phyloP scores from a whole-genome alignment of 2,329 filamentous ascomycete genomes.

The Corniculantispora saksenae region DNA sequence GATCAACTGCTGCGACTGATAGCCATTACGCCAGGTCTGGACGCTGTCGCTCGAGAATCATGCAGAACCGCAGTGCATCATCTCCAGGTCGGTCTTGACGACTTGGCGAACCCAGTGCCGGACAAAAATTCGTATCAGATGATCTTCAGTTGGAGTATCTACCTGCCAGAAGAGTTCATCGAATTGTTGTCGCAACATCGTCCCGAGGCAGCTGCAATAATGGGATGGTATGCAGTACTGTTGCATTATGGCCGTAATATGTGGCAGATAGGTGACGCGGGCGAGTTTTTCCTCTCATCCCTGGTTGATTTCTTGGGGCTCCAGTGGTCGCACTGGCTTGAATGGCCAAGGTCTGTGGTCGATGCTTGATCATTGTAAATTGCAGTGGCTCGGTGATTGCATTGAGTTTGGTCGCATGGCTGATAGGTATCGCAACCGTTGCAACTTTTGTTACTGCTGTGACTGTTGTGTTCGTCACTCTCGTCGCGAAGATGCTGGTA shows the following conservation, averaged over 20 bases:
- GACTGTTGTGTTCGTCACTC: no score
- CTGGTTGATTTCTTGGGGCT: not conserved
- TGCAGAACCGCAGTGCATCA: not conserved
- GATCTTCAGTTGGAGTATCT: not conserved
- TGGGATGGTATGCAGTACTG: conserved; percentile 12
- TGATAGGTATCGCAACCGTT: no score
- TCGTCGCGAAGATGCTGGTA: no score
- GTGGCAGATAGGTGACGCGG: conserved; percentile 15
- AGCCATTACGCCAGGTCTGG: not conserved
- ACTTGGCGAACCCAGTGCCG: not conserved
- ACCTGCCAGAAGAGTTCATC: not conserved
- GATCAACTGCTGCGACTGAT: conserved; percentile 6
- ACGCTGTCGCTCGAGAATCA: not conserved
- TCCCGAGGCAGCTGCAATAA: not conserved
- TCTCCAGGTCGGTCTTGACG: conserved; percentile 7
- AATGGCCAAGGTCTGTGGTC: not conserved
- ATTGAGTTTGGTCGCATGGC: no score
- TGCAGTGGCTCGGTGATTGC: no score
- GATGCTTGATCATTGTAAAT: no score
- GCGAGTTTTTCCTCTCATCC: not conserved
- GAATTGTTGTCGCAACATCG: not conserved
- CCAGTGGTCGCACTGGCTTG: conserved; percentile 6
- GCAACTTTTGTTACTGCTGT: no score
- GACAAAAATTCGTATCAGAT: conserved; percentile 8
- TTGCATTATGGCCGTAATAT: conserved; percentile 3